Conservation (phyloP, 129 eudicot species). For the Apium graveolens region DNA sequence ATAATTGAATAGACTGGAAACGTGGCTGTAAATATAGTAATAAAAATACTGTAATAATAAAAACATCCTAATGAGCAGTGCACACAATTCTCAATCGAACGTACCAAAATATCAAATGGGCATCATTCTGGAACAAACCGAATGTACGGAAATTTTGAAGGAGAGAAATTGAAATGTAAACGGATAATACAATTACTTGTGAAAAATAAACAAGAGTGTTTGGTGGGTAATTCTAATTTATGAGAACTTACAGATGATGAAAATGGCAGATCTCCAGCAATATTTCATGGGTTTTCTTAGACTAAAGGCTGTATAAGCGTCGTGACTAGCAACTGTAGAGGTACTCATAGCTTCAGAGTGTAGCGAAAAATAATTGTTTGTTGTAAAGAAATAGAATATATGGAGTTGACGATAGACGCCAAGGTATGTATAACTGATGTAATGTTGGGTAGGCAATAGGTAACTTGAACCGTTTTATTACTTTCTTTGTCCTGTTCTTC, state of each 20-base stretch:
- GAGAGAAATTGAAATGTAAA: too few relatives aligned
- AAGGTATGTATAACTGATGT: background rate
- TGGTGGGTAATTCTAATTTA: too few relatives aligned
- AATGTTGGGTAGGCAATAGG: background rate
- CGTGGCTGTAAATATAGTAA: background rate
- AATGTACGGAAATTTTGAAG: too few relatives aligned
- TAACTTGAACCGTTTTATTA: too few relatives aligned
- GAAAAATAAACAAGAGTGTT: too few relatives aligned
- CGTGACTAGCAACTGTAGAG: background rate
- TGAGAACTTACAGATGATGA: conserved; percentile 51
- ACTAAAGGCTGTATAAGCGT: background rate
- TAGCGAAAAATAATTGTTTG: background rate
- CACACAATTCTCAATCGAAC: background rate
- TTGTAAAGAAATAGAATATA: background rate
- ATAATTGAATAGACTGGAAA: background rate
- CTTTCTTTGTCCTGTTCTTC: too few relatives aligned
- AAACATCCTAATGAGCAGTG: background rate
- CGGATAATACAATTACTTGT: background rate
- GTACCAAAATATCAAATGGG: background rate
- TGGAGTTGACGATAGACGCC: background rate
- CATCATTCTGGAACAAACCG: background rate
- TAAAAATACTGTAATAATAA: background rate
- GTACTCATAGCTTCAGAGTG: background rate
- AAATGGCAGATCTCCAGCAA: conserved; percentile 77
- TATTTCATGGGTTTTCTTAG: conserved; percentile 26